Conservation (phyloP, 2,329 filamentous ascomycete genomes). For the Claviceps sorghi region DNA sequence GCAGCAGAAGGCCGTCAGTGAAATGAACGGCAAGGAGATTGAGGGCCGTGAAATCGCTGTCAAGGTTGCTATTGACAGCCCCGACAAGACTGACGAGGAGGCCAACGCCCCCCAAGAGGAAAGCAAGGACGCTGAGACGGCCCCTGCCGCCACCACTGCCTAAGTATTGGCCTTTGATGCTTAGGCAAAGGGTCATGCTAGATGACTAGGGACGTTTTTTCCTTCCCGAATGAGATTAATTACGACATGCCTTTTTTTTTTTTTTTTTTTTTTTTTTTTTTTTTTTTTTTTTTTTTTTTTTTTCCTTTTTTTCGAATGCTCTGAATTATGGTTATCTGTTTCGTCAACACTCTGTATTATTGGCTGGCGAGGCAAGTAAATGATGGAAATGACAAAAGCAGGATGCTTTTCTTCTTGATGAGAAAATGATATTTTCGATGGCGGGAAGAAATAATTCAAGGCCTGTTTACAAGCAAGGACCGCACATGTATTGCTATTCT, state of each 20-base stretch:
- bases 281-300: slow-evolving; percentile 15
- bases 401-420: slow-evolving; percentile 13
- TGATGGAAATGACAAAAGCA: slow-evolving; percentile 14
- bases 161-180: slow-evolving; percentile 12
- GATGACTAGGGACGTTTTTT: slow-evolving; percentile 13
- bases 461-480: background rate
- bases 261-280: slow-evolving; percentile 13
- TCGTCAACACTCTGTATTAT: slow-evolving; percentile 10
- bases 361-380: slow-evolving; percentile 5
- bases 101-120: slow-evolving; percentile 40
- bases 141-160: slow-evolving; percentile 16
- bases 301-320: slow-evolving; percentile 22
- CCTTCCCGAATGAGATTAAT: slow-evolving; percentile 19
- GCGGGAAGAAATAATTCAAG: background rate
- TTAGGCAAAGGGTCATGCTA: slow-evolving; percentile 9
- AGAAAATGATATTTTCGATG: slow-evolving; percentile 14
- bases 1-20: slow-evolving; percentile 88
- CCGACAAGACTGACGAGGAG: slow-evolving; percentile 88
- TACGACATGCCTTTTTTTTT: slow-evolving; percentile 23
- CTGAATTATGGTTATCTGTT: slow-evolving; percentile 23
- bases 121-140: slow-evolving; percentile 24
- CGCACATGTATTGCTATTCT: slow-evolving; percentile 3
- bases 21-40: slow-evolving; percentile 99
- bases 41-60: slow-evolving; percentile 98
- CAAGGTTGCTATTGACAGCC: slow-evolving; percentile 99